Evolutionary conservation across 495 filamentous ascomycete species (phyloP).

Genomic region (Neurospora sp.): DNA sequence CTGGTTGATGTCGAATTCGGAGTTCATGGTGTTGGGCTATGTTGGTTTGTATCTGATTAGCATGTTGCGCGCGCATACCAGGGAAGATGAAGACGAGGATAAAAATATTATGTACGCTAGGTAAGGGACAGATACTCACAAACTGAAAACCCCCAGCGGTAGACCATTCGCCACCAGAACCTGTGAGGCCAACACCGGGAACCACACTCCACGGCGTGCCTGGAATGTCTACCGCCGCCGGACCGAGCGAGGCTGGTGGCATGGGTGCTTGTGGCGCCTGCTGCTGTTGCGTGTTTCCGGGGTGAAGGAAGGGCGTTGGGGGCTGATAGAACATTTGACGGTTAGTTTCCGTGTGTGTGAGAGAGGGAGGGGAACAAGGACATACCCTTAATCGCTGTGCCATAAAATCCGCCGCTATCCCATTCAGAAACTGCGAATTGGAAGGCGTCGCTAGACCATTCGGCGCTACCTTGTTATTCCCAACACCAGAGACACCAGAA

Average conservation of each 20-base stretch:
- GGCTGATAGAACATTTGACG: neutral
- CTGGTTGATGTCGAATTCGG: neutral
- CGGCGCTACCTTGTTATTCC: neutral
- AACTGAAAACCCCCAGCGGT: neutral
- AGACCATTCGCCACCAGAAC: neutral
- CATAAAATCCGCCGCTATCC: neutral
- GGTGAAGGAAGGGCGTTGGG: neutral
- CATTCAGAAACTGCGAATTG: neutral
- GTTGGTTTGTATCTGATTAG: neutral
- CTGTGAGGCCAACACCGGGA: neutral
- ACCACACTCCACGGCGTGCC: neutral
- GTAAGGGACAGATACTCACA: neutral
- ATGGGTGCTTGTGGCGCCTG: neutral
- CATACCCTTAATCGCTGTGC: neutral
- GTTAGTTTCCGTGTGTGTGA: neutral
- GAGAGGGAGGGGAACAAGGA: neutral
- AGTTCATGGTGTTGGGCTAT: neutral
- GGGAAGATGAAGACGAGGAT: neutral
- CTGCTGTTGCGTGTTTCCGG: neutral
- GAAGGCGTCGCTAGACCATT: neutral
- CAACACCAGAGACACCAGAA: neutral
- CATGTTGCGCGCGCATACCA: neutral
- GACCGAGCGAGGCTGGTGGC: neutral
- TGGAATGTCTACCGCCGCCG: conserved; percentile 3
- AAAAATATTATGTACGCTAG: neutral